Percentiles rank a stretch among this genome's conserved stretches.
These are phyloP conservation scores for Claviceps citrina DNA, from an alignment of 2,329 filamentous ascomycete genomes.

Conservation along the genomic window DNA sequence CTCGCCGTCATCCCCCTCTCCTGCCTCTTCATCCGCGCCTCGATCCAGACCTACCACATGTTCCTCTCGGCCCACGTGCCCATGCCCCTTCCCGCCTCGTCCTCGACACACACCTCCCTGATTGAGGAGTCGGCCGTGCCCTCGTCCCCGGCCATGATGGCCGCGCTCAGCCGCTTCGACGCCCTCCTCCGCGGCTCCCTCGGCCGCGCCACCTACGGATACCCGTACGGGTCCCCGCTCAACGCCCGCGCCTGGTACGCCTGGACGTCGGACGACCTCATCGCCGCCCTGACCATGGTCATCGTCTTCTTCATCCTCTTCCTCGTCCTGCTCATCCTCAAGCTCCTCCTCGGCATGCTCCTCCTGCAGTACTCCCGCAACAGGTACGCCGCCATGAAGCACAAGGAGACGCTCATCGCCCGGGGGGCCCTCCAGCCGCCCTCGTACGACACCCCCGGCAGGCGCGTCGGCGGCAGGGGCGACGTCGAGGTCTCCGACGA, in stretches of 20 bases:
- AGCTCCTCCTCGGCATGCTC: slow-evolving; percentile 77
- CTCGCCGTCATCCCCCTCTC: slow-evolving; percentile 84
- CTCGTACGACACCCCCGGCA: slow-evolving; percentile 53
- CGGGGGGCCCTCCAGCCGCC: slow-evolving; percentile 33
- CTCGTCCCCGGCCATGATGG: slow-evolving; percentile 58
- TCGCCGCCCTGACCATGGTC: slow-evolving; percentile 66
- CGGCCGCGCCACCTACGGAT: slow-evolving; percentile 55
- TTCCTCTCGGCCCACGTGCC: slow-evolving; percentile 80
- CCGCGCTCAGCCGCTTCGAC: slow-evolving; percentile 67
- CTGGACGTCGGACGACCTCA: slow-evolving; percentile 56
- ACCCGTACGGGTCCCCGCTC: slow-evolving; percentile 27
- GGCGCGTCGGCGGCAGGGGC: slow-evolving; percentile 66
- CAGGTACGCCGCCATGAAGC: slow-evolving; percentile 69
- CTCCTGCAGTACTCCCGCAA: slow-evolving; percentile 65
- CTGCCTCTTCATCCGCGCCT: slow-evolving; percentile 87
- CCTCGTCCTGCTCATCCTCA: slow-evolving; percentile 67
- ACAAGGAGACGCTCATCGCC: slow-evolving; percentile 40
- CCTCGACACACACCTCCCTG: slow-evolving; percentile 50
- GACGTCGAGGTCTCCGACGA: slow-evolving; percentile 82
- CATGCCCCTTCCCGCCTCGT: slow-evolving; percentile 49
- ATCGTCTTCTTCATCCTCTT: slow-evolving; percentile 76
- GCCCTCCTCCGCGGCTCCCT: slow-evolving; percentile 59
- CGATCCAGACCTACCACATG: slow-evolving; percentile 95
- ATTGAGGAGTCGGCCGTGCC: slow-evolving; percentile 46
- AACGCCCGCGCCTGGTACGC: slow-evolving; percentile 30